phyloP scores from a whole-genome alignment of 2,329 filamentous ascomycete species.

The Colletotrichum sp. region DNA sequence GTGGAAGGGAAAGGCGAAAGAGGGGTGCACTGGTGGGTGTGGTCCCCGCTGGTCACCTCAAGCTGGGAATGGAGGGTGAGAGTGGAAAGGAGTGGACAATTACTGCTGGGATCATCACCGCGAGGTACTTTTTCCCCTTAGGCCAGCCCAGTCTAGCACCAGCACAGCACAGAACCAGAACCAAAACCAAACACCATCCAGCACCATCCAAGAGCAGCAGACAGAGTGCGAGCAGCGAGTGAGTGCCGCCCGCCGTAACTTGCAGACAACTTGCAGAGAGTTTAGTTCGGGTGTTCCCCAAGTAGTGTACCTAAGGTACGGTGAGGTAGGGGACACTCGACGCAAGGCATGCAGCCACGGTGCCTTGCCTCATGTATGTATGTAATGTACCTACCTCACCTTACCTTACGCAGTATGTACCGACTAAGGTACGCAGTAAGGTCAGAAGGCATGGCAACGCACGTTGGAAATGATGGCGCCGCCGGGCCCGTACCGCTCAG shows the following conservation, averaged over 20 bases:
- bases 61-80: background rate
- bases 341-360: background rate
- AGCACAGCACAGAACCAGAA: background rate
- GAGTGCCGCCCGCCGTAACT: background rate
- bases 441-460: background rate
- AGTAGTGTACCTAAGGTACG: background rate
- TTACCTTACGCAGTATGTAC: background rate
- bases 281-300: background rate
- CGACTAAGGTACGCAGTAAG: background rate
- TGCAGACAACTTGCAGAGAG: background rate
- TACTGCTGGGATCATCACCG: background rate
- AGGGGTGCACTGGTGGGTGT: background rate
- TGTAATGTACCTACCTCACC: background rate
- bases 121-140: background rate
- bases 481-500: conserved; percentile 9
- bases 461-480: background rate
- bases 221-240: background rate
- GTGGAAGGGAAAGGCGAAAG: background rate
- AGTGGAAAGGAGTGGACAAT: background rate
- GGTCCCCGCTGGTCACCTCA: background rate
- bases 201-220: background rate
- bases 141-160: background rate
- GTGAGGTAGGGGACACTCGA: background rate
- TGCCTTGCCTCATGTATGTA: background rate
- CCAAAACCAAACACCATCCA: background rate